Base-by-base conservation (phyloP, 768 basidiomycete species). In the Hypholoma sublateritium region DNA sequence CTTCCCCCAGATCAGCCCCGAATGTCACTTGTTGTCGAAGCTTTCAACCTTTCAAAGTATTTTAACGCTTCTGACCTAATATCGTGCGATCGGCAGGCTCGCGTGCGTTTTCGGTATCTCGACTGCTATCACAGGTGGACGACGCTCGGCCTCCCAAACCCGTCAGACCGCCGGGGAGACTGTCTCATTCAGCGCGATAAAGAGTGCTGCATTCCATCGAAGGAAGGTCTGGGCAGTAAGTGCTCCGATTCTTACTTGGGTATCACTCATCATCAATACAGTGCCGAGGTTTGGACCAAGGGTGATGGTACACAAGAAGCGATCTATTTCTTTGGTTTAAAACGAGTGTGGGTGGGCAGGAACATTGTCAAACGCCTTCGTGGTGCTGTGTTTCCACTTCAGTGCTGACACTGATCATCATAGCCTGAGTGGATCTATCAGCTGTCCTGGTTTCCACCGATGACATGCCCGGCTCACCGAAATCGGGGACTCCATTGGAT, bases 391-490 rank as follows among this genome's bases (percentile, higher is more conserved):
- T 57, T 25, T 57, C 56, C 36, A 57, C 50, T 36, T 57, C 50
- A 14, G 50, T 50, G 28, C 48, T 57, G 19, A 57, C 49, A 14
- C 50, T 57, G 36, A 57, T 57, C n/a, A 52, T 28, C 49, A 57
- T 39, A 45, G 56, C 41, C 56, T 57, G 32, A 17, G 32, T 32
- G 19, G 36, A 56, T 43, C n/a, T 6, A 37, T 46, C 21, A 50
- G 50, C 22, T 11, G n/a, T 17, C n/a, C 5, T 41, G 19, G 3
- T 11, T 2, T 28, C 17, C n/a, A 28, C 14, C 28, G 24, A 5
- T 12, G 12, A 3, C 12, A 16, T n/a, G 45, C 5, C n/a, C 37
- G 50, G 39, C 59, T 53, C 42, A 60, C 59, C 12, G 51, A 42
- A 17, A 48, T 45, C 25, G 43, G 43, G 13, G 41, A 35, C 8